Conservation (phyloP, 228 moss, liverwort and hornwort genomes). For the Sphagnum magellanicum region DNA sequence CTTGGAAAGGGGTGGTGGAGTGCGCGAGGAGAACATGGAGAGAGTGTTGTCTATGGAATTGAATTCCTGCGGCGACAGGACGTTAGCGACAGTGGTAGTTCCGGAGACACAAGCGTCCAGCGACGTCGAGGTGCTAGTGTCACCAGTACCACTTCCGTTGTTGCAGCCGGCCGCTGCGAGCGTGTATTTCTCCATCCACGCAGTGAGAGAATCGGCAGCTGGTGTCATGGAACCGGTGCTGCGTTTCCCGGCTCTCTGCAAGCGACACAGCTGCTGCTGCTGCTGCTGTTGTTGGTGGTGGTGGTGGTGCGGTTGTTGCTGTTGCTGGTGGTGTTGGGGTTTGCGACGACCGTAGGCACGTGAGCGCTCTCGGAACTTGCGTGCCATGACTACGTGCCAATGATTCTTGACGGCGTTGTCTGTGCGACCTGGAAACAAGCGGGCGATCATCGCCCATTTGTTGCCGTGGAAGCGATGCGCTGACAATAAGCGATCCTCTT, state of each 20-base stretch:
- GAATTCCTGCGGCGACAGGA: conserved; percentile 9
- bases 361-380: conserved; percentile 78
- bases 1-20: conserved; percentile 37
- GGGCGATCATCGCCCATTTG: conserved; percentile 98
- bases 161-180: conserved; percentile 16
- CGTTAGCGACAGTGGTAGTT: no score
- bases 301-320: no score
- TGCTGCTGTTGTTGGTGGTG: no score
- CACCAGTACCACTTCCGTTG: conserved; percentile 8
- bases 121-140: conserved; percentile 11
- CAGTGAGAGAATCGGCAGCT: conserved; percentile 49
- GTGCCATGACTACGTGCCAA: conserved; percentile 96
- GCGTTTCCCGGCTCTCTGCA: no score
- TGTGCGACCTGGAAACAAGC: conserved; percentile 86
- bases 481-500: conserved; percentile 77
- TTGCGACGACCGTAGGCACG: conserved; percentile 66
- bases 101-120: no score
- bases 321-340: conserved; percentile 16
- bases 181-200: conserved; percentile 82
- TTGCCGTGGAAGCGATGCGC: conserved; percentile 94
- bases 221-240: conserved; percentile 6
- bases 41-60: no score
- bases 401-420: conserved; percentile 99
- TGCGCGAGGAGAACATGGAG: conserved; percentile 7
- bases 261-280: no score